Percentiles rank a stretch among this genome's conserved stretches.
Evolutionary conservation across 2,329 filamentous ascomycete genomes (phyloP).

Genomic region (Colletotrichum scovillei): DNA sequence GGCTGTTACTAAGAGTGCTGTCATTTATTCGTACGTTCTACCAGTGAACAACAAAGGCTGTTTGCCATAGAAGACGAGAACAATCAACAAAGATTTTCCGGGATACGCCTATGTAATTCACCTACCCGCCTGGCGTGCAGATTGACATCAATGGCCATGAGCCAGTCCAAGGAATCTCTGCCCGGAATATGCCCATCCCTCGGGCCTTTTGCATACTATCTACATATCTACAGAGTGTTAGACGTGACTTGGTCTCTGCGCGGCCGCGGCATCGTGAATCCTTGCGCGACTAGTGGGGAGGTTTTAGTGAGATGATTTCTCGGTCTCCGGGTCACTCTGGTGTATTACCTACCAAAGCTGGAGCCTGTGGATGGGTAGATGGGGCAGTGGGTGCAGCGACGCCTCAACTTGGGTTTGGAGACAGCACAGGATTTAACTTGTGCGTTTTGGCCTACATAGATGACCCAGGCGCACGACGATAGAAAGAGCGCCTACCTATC

Average conservation of each 20-base stretch:
- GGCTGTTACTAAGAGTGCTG: not conserved
- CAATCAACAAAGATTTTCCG: not conserved
- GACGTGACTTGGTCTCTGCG: not conserved
- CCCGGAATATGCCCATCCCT: too few relatives aligned
- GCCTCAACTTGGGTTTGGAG: not conserved
- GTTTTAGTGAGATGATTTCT: not conserved
- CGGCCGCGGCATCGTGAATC: not conserved
- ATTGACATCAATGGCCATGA: not conserved
- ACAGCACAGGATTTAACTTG: not conserved
- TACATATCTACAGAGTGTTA: not conserved
- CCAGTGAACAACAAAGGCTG: not conserved
- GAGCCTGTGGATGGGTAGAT: not conserved
- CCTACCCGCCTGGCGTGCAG: not conserved
- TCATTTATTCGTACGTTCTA: not conserved
- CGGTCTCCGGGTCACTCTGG: not conserved
- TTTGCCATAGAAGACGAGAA: not conserved
- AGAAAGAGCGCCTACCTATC: too few relatives aligned
- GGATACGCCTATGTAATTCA: not conserved
- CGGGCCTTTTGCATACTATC: not conserved
- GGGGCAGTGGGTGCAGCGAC: not conserved
- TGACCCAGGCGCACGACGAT: too few relatives aligned
- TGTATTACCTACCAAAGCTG: too few relatives aligned
- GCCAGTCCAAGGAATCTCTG: too few relatives aligned
- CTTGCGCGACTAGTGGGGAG: not conserved
- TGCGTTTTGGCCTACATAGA: too few relatives aligned